Percentiles rank a stretch among this genome's conserved stretches.
These are phyloP conservation scores for Cyclaneusma minus DNA, from an alignment of 2,329 filamentous ascomycete species.

Conservation along the genomic window DNA sequence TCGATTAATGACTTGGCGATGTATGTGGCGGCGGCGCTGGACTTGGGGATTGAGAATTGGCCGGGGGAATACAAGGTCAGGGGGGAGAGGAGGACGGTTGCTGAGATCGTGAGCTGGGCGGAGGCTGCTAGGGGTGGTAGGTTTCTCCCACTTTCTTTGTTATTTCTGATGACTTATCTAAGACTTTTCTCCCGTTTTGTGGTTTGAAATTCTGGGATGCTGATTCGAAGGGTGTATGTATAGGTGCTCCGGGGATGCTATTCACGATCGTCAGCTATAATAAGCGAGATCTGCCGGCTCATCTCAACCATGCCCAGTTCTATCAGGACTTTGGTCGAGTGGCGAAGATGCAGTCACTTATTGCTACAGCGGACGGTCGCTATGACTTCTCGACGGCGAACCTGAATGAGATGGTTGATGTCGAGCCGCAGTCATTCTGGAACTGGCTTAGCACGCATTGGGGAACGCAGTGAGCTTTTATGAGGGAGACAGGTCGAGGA, in stretches of 20 bases:
- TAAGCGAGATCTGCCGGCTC: constrained; percentile 8
- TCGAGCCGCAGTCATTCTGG: constrained; percentile 34
- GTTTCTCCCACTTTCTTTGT: constrained; percentile 10
- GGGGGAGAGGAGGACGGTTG: constrained; percentile 47
- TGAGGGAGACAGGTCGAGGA: too few relatives aligned
- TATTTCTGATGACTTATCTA: background rate
- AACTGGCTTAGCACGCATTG: constrained; percentile 37
- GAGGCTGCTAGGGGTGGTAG: constrained; percentile 32
- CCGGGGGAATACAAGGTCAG: constrained; percentile 52
- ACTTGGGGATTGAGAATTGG: constrained; percentile 45
- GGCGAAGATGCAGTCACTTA: constrained; percentile 41
- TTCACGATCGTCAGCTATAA: constrained; percentile 11
- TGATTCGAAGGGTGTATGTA: too few relatives aligned
- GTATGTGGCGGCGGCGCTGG: constrained; percentile 56
- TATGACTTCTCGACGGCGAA: constrained; percentile 49
- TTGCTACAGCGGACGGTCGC: constrained; percentile 51
- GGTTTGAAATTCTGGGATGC: constrained; percentile 2
- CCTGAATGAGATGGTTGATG: constrained; percentile 35
- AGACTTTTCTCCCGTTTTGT: background rate
- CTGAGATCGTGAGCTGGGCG: constrained; percentile 38
- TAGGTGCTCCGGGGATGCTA: constrained; percentile 3
- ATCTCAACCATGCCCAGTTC: constrained; percentile 8
- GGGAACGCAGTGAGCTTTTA: too few relatives aligned
- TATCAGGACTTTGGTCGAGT: constrained; percentile 30
- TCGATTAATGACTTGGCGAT: constrained; percentile 53